A percentile compares a stretch with the other conserved stretches of the same genome.
phyloP scores from a whole-genome alignment of 306 rosid genomes.

The Quercus agrifolia region DNA sequence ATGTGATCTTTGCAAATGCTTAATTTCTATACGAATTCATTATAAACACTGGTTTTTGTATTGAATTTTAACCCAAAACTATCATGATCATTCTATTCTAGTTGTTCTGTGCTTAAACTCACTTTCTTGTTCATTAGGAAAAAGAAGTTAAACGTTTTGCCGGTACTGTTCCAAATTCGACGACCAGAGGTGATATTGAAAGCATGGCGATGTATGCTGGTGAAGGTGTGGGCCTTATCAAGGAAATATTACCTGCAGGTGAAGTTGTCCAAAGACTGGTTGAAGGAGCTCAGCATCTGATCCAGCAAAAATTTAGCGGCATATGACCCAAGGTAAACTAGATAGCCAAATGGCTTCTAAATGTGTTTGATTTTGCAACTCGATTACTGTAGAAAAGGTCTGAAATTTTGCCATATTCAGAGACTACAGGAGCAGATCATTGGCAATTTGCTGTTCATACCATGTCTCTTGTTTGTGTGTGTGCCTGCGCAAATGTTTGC shows the following conservation, averaged over 20 bases:
- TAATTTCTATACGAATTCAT: too few species aligned
- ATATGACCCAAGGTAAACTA: neutral
- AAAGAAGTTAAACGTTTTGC: conserved; percentile 56
- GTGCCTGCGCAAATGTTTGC: neutral
- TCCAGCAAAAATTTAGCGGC: conserved; percentile 32
- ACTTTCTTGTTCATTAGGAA: conserved; percentile 34
- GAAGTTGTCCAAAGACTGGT: conserved; percentile 67
- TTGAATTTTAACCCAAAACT: too few species aligned
- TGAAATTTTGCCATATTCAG: neutral
- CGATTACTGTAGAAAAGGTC: neutral
- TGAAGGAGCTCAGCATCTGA: conserved; percentile 67
- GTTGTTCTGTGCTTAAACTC: conserved; percentile 3
- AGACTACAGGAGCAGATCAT: neutral
- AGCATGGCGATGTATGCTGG: conserved; percentile 94
- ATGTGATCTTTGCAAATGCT: too few species aligned
- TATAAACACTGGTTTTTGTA: too few species aligned
- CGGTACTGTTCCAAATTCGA: conserved; percentile 62
- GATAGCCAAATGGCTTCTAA: neutral
- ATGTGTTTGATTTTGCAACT: neutral
- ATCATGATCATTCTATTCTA: too few species aligned
- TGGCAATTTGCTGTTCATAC: neutral
- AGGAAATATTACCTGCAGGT: conserved; percentile 63
- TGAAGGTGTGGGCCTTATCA: conserved; percentile 66
- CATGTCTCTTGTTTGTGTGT: neutral
- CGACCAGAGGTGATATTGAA: conserved; percentile 66